Evolutionary conservation across 176 grass and related monocot genomes (phyloP).

Genomic region (Urochloa ruziziensis): DNA sequence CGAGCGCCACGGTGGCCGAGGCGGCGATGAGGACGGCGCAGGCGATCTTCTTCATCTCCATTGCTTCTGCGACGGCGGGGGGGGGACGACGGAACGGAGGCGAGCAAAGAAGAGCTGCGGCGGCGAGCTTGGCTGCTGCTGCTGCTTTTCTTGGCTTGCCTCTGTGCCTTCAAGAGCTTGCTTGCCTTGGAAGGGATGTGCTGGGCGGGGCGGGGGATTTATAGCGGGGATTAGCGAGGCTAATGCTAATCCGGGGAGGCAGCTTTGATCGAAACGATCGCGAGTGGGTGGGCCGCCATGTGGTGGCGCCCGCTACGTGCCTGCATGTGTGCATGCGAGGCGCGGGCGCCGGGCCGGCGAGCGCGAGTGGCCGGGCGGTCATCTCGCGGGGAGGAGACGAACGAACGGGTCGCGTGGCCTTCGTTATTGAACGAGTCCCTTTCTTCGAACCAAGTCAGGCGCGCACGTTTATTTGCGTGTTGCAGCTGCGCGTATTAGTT

Average conservation of each 20-base stretch:
- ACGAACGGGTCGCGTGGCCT: slow-evolving; percentile 2
- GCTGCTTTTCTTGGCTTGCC: background rate
- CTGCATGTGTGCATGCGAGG: slow-evolving; percentile 39
- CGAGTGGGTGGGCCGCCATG: slow-evolving; percentile 34
- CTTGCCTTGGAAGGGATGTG: slow-evolving; percentile 39
- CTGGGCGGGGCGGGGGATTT: slow-evolving; percentile 32
- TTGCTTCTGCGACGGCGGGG: background rate
- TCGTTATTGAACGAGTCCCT: slow-evolving; percentile 21
- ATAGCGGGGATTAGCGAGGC: slow-evolving; percentile 41
- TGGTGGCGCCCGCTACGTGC: slow-evolving; percentile 37
- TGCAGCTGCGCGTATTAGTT: background rate
- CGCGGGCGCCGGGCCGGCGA: too few relatives aligned
- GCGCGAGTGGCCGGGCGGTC: background rate
- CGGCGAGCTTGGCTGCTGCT: slow-evolving; percentile 29
- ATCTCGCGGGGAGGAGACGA: background rate
- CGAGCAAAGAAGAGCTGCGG: slow-evolving; percentile 30
- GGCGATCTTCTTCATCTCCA: slow-evolving; percentile 98
- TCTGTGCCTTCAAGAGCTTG: slow-evolving; percentile 14
- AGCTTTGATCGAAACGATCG: background rate
- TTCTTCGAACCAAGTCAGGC: background rate
- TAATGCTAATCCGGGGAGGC: background rate
- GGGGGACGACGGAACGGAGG: slow-evolving; percentile 30
- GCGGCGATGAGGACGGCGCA: slow-evolving; percentile 77
- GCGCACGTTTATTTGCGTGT: background rate
- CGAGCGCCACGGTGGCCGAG: slow-evolving; percentile 63